These are phyloP conservation scores for Sporothrix pallida DNA, from an alignment of 2,329 filamentous ascomycete genomes.

Conservation along the genomic window DNA sequence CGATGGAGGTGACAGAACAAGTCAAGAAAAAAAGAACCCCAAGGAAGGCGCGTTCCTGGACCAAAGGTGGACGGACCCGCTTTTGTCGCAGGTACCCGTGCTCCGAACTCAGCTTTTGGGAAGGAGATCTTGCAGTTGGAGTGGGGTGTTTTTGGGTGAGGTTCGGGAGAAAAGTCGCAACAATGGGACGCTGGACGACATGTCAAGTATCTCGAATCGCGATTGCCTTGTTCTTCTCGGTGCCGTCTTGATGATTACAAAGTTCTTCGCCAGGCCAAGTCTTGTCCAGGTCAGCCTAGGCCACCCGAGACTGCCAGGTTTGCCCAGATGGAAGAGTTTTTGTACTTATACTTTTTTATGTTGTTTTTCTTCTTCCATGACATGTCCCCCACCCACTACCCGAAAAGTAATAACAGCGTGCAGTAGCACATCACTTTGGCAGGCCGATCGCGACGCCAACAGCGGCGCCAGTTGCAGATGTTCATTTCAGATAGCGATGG, in stretches of 20 bases:
- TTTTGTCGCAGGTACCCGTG: constrained; percentile 28
- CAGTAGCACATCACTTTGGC: constrained; percentile 23
- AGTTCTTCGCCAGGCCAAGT: not conserved
- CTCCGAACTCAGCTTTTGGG: not conserved
- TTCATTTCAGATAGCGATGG: constrained; percentile 34
- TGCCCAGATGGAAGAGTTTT: not conserved
- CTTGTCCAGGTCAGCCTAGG: not conserved
- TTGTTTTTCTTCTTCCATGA: constrained; percentile 22
- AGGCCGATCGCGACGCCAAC: not conserved
- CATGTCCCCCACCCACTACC: not conserved
- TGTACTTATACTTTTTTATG: not conserved
- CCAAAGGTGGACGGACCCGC: constrained; percentile 1
- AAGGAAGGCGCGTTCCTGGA: constrained; percentile 26
- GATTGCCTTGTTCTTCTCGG: not conserved
- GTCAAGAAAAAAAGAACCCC: not conserved
- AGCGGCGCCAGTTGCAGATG: constrained; percentile 21
- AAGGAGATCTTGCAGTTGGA: constrained; percentile 1
- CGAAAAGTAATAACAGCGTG: constrained; percentile 31
- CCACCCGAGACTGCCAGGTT: not conserved
- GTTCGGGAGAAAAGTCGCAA: not conserved
- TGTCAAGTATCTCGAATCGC: not conserved
- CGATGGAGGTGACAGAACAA: not conserved
- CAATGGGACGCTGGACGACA: not conserved
- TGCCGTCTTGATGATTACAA: not conserved
- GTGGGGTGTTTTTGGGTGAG: not conserved